Evolutionary conservation across 305 asterid species (phyloP), one percentile per base, ranked within the genome.

Genomic region (Fraxinus baroniana): DNA sequence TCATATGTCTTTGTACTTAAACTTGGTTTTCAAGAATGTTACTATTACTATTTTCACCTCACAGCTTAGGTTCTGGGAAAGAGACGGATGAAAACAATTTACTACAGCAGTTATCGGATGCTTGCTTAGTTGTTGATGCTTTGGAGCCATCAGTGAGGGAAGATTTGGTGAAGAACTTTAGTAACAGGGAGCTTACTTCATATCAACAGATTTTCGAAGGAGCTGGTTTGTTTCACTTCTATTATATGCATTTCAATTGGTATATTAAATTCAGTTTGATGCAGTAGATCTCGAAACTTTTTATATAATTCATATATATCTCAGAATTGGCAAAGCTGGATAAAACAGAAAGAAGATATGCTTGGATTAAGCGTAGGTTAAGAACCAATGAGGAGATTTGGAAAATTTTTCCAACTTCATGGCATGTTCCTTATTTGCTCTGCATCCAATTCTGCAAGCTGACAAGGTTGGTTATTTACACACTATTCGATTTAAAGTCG

Each of bases 381-480:
- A 92, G 99, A 85, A 91, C 97, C 83, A 95, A 95, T 86, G 99
- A 95, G 85, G 99, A 95, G 83, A 94, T 95, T 72, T 95, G 98
- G 98, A 95, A 95, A 91, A 87, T 92, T 78, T 95, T 95, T 85
- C 99, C 98, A 10, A 84, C 97, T 84, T 88, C 97, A 73, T 94
- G 99, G 99, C 98, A 93, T 81, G 97, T 95, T 49, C 91, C 95
- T 72, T 95, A 95, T 87, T 93, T 95, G 85, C 97, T 94, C 64
- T 95, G 97, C 91, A 95, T 94, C 92, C 98, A 95, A 87, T 95
- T 93, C 93, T 95, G 98, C 97, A 95, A 95, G 93, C 84, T 94
- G 91, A 95, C 98, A 41, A 95, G 99, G 99, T 95, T 79, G 82
- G 91, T 84, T 75, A 73, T 84, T 74, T 82, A 76, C 70, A 82